Evolutionary conservation across 2,329 filamentous ascomycete genomes (phyloP).

Genomic region (Aspergillus sp.): DNA sequence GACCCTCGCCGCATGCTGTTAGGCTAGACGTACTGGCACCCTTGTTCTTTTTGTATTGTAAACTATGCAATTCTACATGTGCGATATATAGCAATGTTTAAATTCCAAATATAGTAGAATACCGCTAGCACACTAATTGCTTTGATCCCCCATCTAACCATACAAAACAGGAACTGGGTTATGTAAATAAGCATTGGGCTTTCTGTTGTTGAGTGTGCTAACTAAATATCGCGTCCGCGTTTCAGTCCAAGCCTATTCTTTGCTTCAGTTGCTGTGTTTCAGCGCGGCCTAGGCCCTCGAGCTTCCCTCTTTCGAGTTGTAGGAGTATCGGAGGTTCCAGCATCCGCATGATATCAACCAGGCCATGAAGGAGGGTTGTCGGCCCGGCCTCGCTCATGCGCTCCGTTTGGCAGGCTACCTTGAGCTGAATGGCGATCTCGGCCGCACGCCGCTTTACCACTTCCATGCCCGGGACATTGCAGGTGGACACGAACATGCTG

Average conservation of each 20-base stretch:
- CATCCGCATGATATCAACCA: conserved; percentile 44
- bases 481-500: neutral
- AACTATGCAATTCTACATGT: conserved; percentile 21
- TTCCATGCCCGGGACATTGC: neutral
- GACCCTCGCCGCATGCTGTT: conserved; percentile 91
- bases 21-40: conserved; percentile 27
- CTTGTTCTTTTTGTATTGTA: conserved; percentile 22
- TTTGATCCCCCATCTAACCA: neutral
- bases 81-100: conserved; percentile 10
- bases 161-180: neutral
- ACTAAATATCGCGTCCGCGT: neutral
- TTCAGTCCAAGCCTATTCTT: conserved; percentile 20
- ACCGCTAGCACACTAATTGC: neutral
- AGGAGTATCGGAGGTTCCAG: conserved; percentile 50
- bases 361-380: conserved; percentile 38
- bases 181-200: neutral
- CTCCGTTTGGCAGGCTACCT: conserved; percentile 25
- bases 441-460: neutral
- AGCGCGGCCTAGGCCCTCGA: conserved; percentile 38
- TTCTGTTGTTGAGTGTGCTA: neutral
- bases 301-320: conserved; percentile 52
- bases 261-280: conserved; percentile 40
- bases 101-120: neutral
- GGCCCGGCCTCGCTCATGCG: conserved; percentile 40
- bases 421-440: neutral